A percentile compares a stretch with the other conserved stretches of the same genome.
Conservation (phyloP, 2,329 filamentous ascomycete genomes). For the Conoideocrella luteorostrata region DNA sequence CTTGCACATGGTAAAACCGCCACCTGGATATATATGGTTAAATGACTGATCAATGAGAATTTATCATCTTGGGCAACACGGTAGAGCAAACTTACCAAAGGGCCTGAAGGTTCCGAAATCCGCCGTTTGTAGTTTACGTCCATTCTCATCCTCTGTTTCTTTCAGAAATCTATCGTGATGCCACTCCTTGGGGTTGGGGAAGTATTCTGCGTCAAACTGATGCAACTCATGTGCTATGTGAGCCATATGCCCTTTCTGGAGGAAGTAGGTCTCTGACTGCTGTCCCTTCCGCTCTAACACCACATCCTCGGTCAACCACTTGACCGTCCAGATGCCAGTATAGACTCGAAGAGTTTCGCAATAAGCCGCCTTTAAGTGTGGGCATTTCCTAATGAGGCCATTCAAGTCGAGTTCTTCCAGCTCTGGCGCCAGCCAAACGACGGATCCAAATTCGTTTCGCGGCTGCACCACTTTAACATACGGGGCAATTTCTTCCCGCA, state of each 20-base stretch:
- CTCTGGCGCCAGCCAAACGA: constrained; percentile 27
- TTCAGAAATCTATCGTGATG: constrained; percentile 26
- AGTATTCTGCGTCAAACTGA: constrained; percentile 26
- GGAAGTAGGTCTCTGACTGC: constrained; percentile 17
- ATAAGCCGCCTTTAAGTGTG: constrained; percentile 32
- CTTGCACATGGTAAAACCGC: constrained; percentile 25
- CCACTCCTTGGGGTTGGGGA: constrained; percentile 29
- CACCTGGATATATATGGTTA: constrained; percentile 19
- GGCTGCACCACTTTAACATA: constrained; percentile 26
- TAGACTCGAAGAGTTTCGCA: constrained; percentile 35
- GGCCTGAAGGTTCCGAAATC: constrained; percentile 23
- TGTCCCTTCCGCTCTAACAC: constrained; percentile 20
- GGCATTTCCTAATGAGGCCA: constrained; percentile 27
- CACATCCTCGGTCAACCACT: constrained; percentile 25
- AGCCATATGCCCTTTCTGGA: constrained; percentile 29
- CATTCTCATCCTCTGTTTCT: constrained; percentile 18
- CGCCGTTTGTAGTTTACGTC: constrained; percentile 13
- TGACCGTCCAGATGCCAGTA: constrained; percentile 25
- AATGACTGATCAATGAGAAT: too few species aligned
- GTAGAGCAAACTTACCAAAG: constrained; percentile 22
- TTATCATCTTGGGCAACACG: too few species aligned
- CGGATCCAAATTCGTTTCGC: constrained; percentile 27
- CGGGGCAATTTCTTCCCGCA: constrained; percentile 32
- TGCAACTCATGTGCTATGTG: constrained; percentile 28
- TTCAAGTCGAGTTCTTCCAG: constrained; percentile 30